A percentile compares a stretch with the other conserved stretches of the same genome.
phyloP scores from a whole-genome alignment of 345 rosid species.

The Brassica incana region DNA sequence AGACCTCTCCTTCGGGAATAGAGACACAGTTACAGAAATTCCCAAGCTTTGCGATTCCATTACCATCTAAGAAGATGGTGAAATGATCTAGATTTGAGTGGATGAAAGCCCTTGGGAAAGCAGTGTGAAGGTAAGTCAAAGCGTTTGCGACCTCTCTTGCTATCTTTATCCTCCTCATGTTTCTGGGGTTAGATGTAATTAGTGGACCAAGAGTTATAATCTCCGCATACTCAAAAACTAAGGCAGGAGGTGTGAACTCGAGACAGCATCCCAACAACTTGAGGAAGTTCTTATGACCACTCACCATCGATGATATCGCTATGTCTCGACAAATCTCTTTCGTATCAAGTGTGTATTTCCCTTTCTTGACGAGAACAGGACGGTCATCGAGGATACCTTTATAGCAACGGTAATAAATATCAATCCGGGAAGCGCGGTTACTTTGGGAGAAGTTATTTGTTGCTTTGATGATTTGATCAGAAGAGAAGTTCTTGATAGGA shows the following conservation, averaged over 20 bases:
- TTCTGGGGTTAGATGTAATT: not conserved
- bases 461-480: conserved; percentile 30
- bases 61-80: conserved; percentile 24
- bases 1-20: conserved; percentile 28
- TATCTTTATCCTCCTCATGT: conserved; percentile 23
- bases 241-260: conserved; percentile 29
- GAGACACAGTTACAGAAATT: conserved; percentile 32
- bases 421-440: conserved; percentile 27
- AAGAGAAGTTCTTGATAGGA: conserved; percentile 31
- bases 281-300: conserved; percentile 34
- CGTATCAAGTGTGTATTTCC: conserved; percentile 22
- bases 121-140: conserved; percentile 33
- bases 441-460: conserved; percentile 33
- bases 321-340: conserved; percentile 29
- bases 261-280: conserved; percentile 33
- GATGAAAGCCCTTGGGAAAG: conserved; percentile 21
- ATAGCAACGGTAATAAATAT: conserved; percentile 29
- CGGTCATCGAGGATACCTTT: conserved; percentile 33
- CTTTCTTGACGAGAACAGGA: conserved; percentile 32
- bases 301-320: conserved; percentile 31
- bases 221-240: conserved; percentile 34
- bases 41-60: conserved; percentile 26
- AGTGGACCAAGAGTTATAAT: conserved; percentile 33
- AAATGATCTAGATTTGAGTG: conserved; percentile 21
- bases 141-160: conserved; percentile 31